Base-by-base conservation (phyloP, 176 grass and related monocot genomes). In the Paspalum vaginatum region DNA sequence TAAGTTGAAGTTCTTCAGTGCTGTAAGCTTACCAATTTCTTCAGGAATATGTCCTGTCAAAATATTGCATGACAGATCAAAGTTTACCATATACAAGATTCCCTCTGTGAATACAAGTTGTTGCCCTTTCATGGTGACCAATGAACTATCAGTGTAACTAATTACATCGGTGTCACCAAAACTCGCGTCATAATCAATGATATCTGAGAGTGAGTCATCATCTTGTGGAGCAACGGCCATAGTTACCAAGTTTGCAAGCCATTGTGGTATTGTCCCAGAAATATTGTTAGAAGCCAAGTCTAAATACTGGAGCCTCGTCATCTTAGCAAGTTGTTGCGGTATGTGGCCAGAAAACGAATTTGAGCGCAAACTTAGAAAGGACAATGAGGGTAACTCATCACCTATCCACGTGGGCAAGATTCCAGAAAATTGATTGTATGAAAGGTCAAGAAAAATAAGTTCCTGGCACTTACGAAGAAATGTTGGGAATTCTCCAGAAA, bases 321-420 rank as follows among this genome's bases (percentile, higher is more conserved):
- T n/a, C 18, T 18, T 79, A 16, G 53, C 18, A 40, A 85, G 15
- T 8, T 91, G 20, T 2, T 46, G 5, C 4, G 89, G 89, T 40
- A 91, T 83, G 13, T 74, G 27, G 0, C 85, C 89, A 6, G 17
- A 66, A 77, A 91, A 85, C 50, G 73, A 64, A 84, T 88, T 88
- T 0, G 37, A 72, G 3, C 68, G 54, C 15, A 88, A 14, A 8
- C 63, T 48, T 8, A 91, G 22, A 11, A 88, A 56, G 11, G 37
- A 50, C 13, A 91, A 27, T 7, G 54, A 59, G 37, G 70, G n/a
- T 21, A 85, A 22, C n/a, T 61, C 72, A 12, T 46, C 15, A 7
- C 51, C 77, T 55, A 86, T 56, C 83, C 79, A 86, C 46, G 39
- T 9, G 9, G 53, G 38, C 1, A 75, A 6, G 0, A 8, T 43